Percentiles rank a stretch among this genome's conserved stretches.
phyloP scores from a whole-genome alignment of 495 filamentous ascomycete species.

The Aspergillus bertholletiae region DNA sequence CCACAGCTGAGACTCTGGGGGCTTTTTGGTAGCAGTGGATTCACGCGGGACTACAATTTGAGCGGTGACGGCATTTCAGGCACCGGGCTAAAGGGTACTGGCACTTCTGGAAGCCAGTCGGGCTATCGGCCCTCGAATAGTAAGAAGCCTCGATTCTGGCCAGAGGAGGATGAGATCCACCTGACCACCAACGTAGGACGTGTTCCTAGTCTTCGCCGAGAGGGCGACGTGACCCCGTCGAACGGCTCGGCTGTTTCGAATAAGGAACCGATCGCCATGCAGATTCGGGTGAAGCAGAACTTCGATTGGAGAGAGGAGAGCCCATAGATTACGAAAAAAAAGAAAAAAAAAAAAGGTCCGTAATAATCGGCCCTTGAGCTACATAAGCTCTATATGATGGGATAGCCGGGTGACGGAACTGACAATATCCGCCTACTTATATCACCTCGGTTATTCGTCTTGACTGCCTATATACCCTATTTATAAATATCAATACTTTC shows the following conservation, averaged over 20 bases:
- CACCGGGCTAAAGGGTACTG: neutral
- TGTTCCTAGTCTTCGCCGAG: neutral
- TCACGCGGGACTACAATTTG: neutral
- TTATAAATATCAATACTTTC: too few relatives aligned
- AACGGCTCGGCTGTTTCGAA: neutral
- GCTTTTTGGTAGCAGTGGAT: neutral
- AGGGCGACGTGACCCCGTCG: neutral
- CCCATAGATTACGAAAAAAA: too few relatives aligned
- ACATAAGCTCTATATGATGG: too few relatives aligned
- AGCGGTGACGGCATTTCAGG: neutral
- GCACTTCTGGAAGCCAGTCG: conserved; percentile 1
- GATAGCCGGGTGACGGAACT: too few relatives aligned
- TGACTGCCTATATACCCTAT: too few relatives aligned
- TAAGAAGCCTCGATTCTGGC: conserved; percentile 2
- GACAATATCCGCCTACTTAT: too few relatives aligned
- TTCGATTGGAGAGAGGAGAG: conserved; percentile 5
- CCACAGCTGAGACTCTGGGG: neutral
- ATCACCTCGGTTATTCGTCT: too few relatives aligned
- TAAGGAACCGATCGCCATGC: neutral
- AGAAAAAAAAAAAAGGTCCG: too few relatives aligned
- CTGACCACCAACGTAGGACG: conserved; percentile 10
- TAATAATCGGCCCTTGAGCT: too few relatives aligned
- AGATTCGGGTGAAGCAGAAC: conserved; percentile 9
- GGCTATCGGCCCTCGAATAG: neutral
- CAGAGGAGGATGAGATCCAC: conserved; percentile 10